Conservation (phyloP, 169 alveolate species). For the Toxoplasma gondii region DNA sequence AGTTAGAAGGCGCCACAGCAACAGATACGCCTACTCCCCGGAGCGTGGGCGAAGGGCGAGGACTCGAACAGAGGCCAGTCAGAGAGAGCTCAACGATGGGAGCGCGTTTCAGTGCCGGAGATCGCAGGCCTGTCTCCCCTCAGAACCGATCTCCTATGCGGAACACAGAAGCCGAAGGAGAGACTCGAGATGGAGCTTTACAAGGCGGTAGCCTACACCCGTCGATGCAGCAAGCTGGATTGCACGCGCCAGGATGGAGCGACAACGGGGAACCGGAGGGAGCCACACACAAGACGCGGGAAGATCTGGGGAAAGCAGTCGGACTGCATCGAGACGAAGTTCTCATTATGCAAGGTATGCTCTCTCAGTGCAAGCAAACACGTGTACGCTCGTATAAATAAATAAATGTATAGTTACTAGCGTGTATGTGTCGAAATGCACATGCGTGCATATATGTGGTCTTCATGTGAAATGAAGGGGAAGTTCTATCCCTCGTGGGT, state of each 20-base stretch:
- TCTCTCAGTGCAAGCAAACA: background rate
- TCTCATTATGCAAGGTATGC: slow-evolving; percentile 54
- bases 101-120: background rate
- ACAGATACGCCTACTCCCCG: background rate
- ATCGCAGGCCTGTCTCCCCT: too few relatives aligned
- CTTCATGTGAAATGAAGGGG: too few relatives aligned
- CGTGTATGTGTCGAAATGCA: background rate
- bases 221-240: background rate
- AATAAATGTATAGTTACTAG: background rate
- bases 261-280: background rate
- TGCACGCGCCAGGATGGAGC: background rate
- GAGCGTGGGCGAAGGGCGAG: background rate
- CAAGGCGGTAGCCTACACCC: background rate
- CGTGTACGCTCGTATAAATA: background rate
- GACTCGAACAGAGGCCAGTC: background rate
- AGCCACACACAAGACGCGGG: background rate
- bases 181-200: background rate
- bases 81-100: background rate
- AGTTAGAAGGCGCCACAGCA: background rate
- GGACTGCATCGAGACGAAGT: slow-evolving; percentile 58
- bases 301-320: slow-evolving; percentile 24
- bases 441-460: background rate
- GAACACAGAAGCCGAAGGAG: too few relatives aligned
- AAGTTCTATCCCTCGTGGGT: too few relatives aligned
- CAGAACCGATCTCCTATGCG: too few relatives aligned